A percentile compares a stretch with the other conserved stretches of the same genome.
Evolutionary conservation across 2,329 filamentous ascomycete genomes (phyloP).

Genomic region (Emmonsiellopsis sp.): DNA sequence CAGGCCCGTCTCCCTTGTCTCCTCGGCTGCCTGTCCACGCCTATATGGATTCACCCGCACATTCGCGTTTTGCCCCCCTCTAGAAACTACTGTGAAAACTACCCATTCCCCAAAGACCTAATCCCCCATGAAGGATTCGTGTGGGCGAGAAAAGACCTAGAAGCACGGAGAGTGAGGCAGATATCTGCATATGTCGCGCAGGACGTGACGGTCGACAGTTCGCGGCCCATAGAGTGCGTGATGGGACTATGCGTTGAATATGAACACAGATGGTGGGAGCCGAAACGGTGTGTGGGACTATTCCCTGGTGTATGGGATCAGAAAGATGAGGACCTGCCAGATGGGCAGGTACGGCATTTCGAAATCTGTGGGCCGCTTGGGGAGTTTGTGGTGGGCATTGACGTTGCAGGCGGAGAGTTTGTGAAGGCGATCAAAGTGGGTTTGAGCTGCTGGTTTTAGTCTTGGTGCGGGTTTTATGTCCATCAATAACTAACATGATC

Average conservation of each 20-base stretch:
- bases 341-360: neutral
- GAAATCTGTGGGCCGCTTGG: slow-evolving; percentile 1
- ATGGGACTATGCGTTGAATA: neutral
- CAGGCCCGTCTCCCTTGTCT: too few species aligned
- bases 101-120: slow-evolving; percentile 1
- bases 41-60: neutral
- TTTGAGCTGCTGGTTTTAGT: neutral
- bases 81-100: neutral
- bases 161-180: neutral
- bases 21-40: too few species aligned
- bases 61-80: neutral
- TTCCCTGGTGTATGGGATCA: neutral
- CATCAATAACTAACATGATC: neutral
- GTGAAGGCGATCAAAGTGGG: slow-evolving; percentile 1
- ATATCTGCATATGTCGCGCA: neutral
- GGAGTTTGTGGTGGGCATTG: neutral
- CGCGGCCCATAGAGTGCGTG: neutral
- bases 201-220: neutral
- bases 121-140: neutral
- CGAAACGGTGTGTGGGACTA: neutral
- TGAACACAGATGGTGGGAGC: neutral
- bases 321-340: neutral
- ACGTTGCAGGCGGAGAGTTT: neutral
- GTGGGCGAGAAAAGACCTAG: neutral
- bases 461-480: neutral